Base-by-base conservation (phyloP, 2,329 filamentous ascomycete genomes). In the Plectosphaerella cucumerina region DNA sequence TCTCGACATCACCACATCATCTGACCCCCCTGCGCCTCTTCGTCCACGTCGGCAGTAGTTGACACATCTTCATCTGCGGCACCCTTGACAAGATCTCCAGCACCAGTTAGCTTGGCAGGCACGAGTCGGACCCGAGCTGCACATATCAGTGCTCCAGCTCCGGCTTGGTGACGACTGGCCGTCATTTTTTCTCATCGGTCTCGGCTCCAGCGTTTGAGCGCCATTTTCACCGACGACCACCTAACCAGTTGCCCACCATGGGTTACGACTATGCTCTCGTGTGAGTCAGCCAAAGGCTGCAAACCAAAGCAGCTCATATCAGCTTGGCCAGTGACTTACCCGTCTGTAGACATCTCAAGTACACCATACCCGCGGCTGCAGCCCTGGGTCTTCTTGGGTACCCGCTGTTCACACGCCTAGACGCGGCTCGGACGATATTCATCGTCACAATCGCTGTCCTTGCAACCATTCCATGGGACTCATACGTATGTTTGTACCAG, bases 381-480 rank as follows among this genome's bases (percentile, higher is more conserved):
- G 59, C 77, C 41, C 73, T 89, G 56, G 83, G 84, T 15, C 58
- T 78, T 41, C 65, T 86, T 45, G 80, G 82, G 56, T 75, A 73
- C 44, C 86, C 85, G 3, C 73, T 90, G 34, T 74, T 82, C 49
- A 86, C 81, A 18, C 74, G 70, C 34, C 70, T 84, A 50, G 85
- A 89, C 62, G 60, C 81, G 37, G 85, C 82, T 66, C 85, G 85
- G 61, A 77, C 85, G 49, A 58, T 68, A 31, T 84, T 82, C 56
- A 70, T 89, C 47, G 73, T 86, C 52, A 68, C 73, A 18, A 75
- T 89, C 56, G 85, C 86, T 18, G 82, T 90, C 45, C 60, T 75
- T 22, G 80, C 86, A 4, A 89, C 87, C 0, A 82, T 86, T 22
- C 87, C 87, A 31, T 91, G 87, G 87, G 87, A 90, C 60, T 87